Conservation (phyloP, 345 rosid genomes). For the Rhodamnia rubescens region DNA sequence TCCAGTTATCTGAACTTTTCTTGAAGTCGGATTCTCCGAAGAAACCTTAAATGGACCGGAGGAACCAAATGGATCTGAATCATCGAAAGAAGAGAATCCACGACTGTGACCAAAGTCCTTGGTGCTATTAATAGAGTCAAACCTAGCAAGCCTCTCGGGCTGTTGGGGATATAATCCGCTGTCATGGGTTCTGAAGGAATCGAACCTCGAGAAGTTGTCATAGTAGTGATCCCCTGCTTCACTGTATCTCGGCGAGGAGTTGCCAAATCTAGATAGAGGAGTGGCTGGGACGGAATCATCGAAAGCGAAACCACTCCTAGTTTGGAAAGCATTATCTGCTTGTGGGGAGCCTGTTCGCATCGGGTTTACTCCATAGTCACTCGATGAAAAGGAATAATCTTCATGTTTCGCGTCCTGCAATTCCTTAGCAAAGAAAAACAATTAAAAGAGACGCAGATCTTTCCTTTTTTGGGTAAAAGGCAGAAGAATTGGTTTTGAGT, state of each 20-base stretch:
- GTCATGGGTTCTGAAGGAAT: conserved; percentile 68
- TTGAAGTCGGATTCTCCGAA: conserved; percentile 43
- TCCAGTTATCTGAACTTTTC: conserved; percentile 56
- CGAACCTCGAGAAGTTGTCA: conserved; percentile 81
- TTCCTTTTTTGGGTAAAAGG: background rate
- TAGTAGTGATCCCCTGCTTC: conserved; percentile 60
- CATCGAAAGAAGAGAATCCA: conserved; percentile 66
- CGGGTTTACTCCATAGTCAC: conserved; percentile 48
- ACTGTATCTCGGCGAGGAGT: conserved; percentile 74
- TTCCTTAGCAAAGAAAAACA: background rate
- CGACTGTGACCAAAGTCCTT: conserved; percentile 31
- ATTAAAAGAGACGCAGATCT: background rate
- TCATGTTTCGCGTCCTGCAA: background rate
- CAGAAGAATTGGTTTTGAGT: background rate
- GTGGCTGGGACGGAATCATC: conserved; percentile 91
- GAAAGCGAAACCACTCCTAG: conserved; percentile 52
- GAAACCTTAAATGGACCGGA: conserved; percentile 87
- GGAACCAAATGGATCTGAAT: conserved; percentile 82
- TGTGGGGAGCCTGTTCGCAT: conserved; percentile 50
- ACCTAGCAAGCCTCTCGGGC: conserved; percentile 53
- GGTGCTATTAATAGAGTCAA: conserved; percentile 51
- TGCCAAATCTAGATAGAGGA: conserved; percentile 69
- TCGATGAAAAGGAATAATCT: conserved; percentile 41
- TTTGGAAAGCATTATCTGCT: conserved; percentile 33
- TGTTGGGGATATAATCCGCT: conserved; percentile 52